Conservation (phyloP, 2,329 filamentous ascomycete species). For the Arthrobotrys pseudoclavata region DNA sequence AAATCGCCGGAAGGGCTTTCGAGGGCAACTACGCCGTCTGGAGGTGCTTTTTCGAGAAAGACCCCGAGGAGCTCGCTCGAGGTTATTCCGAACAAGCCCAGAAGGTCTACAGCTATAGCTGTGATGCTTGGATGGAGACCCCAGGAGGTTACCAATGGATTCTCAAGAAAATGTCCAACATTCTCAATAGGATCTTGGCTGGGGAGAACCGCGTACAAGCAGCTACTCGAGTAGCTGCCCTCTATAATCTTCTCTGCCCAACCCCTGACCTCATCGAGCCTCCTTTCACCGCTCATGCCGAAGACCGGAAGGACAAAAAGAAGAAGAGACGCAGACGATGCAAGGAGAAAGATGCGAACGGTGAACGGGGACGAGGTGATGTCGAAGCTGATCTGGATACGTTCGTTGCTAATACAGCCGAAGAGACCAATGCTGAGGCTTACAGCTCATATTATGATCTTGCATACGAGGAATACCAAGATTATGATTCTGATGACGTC, state of each 20-base stretch:
- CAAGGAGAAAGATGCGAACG: no score
- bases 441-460: no score
- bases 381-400: no score
- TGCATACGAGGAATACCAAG: background rate
- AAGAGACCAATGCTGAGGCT: no score
- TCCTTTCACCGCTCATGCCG: no score
- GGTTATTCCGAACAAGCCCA: background rate
- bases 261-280: no score
- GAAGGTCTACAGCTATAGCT: conserved; percentile 3
- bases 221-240: background rate
- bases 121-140: conserved; percentile 35
- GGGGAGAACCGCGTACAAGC: background rate
- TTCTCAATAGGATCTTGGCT: background rate
- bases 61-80: background rate
- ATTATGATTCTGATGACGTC: background rate
- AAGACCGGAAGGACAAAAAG: no score
- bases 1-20: background rate
- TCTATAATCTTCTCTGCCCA: background rate
- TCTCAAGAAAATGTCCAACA: background rate
- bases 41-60: background rate
- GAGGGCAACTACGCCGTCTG: conserved; percentile 3
- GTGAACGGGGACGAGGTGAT: no score
- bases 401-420: no score
- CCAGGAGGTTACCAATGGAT: conserved; percentile 32
- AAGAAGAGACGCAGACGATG: no score